phyloP scores from a whole-genome alignment of 495 filamentous ascomycete genomes.

The Penicillium malachiteum region DNA sequence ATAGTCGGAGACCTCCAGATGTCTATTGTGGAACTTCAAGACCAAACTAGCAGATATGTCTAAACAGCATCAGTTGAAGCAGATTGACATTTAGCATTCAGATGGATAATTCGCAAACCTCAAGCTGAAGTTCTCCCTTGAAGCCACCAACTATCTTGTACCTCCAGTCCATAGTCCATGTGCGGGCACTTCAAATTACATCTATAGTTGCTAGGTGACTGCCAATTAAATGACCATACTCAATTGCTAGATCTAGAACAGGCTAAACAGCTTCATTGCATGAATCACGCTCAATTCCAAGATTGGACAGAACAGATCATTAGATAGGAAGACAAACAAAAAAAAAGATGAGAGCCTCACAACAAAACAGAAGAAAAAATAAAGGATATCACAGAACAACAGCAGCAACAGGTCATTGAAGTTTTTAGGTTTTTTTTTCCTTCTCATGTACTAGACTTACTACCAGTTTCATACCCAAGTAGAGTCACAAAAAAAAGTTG shows the following conservation, averaged over 20 bases:
- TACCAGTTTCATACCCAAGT: constrained; percentile 1
- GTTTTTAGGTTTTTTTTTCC: not conserved
- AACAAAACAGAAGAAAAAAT: constrained; percentile 6
- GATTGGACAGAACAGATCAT: not conserved
- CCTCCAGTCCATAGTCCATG: too few species aligned
- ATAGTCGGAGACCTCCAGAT: too few species aligned
- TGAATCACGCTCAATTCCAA: not conserved
- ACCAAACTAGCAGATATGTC: too few species aligned
- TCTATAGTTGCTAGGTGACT: too few species aligned
- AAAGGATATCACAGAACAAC: constrained; percentile 21
- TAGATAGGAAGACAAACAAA: not conserved
- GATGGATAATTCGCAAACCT: too few species aligned
- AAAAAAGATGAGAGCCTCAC: not conserved
- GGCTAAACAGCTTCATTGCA: not conserved
- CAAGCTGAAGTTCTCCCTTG: too few species aligned
- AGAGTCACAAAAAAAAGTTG: not conserved
- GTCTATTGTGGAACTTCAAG: too few species aligned
- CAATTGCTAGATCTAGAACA: not conserved
- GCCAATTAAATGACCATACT: not conserved
- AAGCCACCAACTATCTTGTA: too few species aligned
- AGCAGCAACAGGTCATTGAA: constrained; percentile 1
- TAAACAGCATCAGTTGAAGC: too few species aligned
- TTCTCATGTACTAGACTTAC: constrained; percentile 18
- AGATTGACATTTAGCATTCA: too few species aligned
- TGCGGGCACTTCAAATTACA: too few species aligned